Evolutionary conservation across 2,329 filamentous ascomycete genomes (phyloP).

Genomic region (Ophiostoma sp.): DNA sequence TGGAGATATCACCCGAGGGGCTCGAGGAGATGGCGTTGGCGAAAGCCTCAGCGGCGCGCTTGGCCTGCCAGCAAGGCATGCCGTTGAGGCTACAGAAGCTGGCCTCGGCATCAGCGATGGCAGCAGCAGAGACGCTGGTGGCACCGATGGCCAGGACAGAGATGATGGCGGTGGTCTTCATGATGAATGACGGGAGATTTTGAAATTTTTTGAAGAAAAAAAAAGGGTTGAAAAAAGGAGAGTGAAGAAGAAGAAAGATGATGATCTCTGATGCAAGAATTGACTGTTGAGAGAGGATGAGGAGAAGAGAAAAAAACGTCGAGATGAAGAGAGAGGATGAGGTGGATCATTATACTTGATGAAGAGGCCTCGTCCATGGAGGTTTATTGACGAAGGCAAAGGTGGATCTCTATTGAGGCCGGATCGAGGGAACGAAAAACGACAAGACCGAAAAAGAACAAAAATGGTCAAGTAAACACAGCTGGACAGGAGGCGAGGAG

Average conservation of each 20-base stretch:
- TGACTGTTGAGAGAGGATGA: slow-evolving; percentile 1
- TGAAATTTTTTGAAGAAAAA: neutral
- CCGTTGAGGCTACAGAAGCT: slow-evolving; percentile 42
- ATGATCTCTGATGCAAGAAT: slow-evolving; percentile 1
- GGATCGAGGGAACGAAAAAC: neutral
- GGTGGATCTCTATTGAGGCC: slow-evolving; percentile 14
- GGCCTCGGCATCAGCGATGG: slow-evolving; percentile 28
- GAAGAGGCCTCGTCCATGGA: neutral
- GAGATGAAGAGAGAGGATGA: neutral
- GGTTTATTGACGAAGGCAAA: neutral
- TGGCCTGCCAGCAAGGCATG: slow-evolving; percentile 43
- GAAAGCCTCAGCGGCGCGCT: slow-evolving; percentile 40
- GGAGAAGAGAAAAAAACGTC: neutral
- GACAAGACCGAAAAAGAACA: neutral
- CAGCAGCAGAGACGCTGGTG: slow-evolving; percentile 28
- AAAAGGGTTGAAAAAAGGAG: neutral
- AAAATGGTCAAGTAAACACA: neutral
- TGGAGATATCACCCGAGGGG: slow-evolving; percentile 7
- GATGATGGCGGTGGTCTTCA: slow-evolving; percentile 31
- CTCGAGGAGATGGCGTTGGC: slow-evolving; percentile 15
- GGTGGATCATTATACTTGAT: slow-evolving; percentile 6
- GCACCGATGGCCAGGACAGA: slow-evolving; percentile 29
- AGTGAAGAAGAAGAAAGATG: neutral
- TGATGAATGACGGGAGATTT: neutral
- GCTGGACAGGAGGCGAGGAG: neutral